Evolutionary conservation across 2,329 filamentous ascomycete genomes (phyloP), one percentile per base, ranked within the genome.

Genomic region (Bipolaris cookei): DNA sequence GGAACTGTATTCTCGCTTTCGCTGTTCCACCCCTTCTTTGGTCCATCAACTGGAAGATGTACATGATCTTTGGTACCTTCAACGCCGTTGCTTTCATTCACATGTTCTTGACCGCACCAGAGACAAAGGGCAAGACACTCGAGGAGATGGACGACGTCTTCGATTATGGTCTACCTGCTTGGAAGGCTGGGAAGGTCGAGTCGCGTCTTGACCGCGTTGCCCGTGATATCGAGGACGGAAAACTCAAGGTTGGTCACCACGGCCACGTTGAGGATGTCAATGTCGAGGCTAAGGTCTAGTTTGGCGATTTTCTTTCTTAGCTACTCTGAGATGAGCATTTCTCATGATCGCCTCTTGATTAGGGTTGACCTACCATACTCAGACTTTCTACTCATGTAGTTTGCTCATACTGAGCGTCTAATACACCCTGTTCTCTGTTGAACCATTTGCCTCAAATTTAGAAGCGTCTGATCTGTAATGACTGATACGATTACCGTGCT

Each of bases 31-130:
- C 75, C n/a, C 72, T 77, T 28, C 71, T 78, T 8, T 73, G 69
- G 68, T 72, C 64, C 56, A 78, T 78, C 55, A 76, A 75, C 62
- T 78, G 75, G 76, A 77, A 76, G 58, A 78, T 77, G 70, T 78
- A 78, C 63, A 78, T 77, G 70, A 67, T 76, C 49, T 77, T 78
- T 47, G 76, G 66, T 16, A 70, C 75, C 4, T 78, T 78, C 65
- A 78, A 77, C 54, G 74, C 66, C 11, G 44, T 69, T 14, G 75
- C 75, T 1, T 62, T 77, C 42, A 70, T 77, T 38, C 75, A 78
- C 61, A 76, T 77, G 70, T 78, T 78, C 60, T 55, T 78, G 30
- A 62, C 69, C 20, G 75, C 74, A 1, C 76, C 76, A 5, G 76
- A 78, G 65, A 78, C 76, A 20, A 77, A 77, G 56, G 75, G 75